Evolutionary conservation across 2,329 filamentous ascomycete genomes (phyloP).

Genomic region (Trichoderma breve): DNA sequence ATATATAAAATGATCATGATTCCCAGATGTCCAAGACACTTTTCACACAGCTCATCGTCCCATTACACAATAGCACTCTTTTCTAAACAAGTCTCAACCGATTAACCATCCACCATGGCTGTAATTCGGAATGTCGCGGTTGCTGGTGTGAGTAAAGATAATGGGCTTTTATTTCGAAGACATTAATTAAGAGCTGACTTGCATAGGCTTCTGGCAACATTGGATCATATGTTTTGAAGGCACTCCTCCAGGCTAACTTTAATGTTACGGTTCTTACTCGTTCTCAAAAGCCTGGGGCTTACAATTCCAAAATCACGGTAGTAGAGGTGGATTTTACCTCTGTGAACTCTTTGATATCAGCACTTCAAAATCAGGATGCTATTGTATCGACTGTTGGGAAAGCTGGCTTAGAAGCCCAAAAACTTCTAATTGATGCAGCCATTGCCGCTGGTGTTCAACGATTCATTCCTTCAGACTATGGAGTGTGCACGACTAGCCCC

Average conservation of each 20-base stretch:
- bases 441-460: neutral
- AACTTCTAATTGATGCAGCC: neutral
- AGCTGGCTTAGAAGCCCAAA: neutral
- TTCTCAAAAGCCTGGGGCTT: neutral
- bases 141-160: neutral
- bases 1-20: neutral
- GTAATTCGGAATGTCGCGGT: neutral
- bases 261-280: conserved; percentile 2
- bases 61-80: neutral
- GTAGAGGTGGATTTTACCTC: neutral
- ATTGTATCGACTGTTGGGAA: neutral
- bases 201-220: neutral
- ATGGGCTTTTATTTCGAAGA: neutral
- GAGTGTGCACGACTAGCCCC: neutral
- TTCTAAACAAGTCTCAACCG: neutral
- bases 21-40: neutral
- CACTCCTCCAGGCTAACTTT: neutral
- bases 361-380: neutral
- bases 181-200: neutral
- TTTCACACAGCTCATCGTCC: neutral
- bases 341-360: neutral
- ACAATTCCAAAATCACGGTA: neutral
- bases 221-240: neutral
- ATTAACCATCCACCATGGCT: neutral
- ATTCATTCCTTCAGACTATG: conserved; percentile 1